Evolutionary conservation across 768 basidiomycete genomes (phyloP).

Genomic region (Calvatia gigantea): DNA sequence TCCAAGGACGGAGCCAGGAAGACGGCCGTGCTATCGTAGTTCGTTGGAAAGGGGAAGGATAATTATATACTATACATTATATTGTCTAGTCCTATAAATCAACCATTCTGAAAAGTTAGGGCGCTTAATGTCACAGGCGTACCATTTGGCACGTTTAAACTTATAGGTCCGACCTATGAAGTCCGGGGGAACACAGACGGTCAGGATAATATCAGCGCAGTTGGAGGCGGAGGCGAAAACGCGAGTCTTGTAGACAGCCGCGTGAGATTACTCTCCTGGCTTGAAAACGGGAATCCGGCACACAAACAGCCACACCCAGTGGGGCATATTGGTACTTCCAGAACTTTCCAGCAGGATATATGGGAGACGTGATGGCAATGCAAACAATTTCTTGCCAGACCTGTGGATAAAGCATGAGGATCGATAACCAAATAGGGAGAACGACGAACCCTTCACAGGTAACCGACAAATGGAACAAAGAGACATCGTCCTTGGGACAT

Average conservation of each 20-base stretch:
- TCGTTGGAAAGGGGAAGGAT: no score
- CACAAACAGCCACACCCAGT: constrained; percentile 71
- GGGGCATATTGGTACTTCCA: constrained; percentile 51
- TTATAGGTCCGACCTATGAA: no score
- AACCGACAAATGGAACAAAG: constrained; percentile 73
- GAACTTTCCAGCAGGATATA: constrained; percentile 56
- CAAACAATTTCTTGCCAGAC: constrained; percentile 59
- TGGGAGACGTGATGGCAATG: constrained; percentile 65
- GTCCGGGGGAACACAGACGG: no score
- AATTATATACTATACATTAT: no score
- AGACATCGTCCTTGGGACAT: constrained; percentile 39
- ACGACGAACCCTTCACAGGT: constrained; percentile 61
- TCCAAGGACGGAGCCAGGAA: no score
- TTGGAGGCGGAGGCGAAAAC: constrained; percentile 21
- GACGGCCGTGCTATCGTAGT: no score
- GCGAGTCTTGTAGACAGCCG: constrained; percentile 29
- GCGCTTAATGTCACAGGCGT: no score
- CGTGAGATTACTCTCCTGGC: constrained; percentile 23
- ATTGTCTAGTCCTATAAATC: no score
- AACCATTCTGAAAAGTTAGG: no score
- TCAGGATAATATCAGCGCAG: not conserved
- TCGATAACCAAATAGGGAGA: not conserved
- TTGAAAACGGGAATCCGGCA: constrained; percentile 21
- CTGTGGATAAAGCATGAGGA: constrained; percentile 29
- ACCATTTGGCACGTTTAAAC: no score